phyloP scores from a whole-genome alignment of 768 basidiomycete species.

The Suillus placidus region DNA sequence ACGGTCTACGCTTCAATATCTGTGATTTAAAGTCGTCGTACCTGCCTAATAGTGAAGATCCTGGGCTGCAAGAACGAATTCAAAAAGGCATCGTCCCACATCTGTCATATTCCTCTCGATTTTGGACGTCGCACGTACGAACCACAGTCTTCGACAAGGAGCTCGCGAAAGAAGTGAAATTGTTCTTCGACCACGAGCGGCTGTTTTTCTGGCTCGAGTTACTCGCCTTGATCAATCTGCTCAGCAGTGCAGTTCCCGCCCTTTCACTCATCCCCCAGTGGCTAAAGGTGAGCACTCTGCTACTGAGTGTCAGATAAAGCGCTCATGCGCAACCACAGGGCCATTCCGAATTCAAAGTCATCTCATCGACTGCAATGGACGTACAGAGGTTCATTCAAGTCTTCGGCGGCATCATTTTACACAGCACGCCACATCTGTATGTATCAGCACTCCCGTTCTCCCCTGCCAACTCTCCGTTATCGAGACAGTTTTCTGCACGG shows the following conservation, averaged over 20 bases:
- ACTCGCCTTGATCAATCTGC: background rate
- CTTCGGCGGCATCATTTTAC: constrained; percentile 17
- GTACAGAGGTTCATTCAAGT: constrained; percentile 14
- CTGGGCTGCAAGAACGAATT: background rate
- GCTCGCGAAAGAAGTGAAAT: background rate
- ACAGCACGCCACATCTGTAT: constrained; percentile 28
- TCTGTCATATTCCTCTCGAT: constrained; percentile 16
- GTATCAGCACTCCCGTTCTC: constrained; percentile 27
- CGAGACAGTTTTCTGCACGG: background rate
- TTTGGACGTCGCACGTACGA: constrained; percentile 14
- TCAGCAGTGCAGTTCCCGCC: background rate
- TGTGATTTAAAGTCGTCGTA: constrained; percentile 35
- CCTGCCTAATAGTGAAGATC: constrained; percentile 29
- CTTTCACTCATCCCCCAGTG: background rate
- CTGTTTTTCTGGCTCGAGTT: background rate
- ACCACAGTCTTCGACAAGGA: background rate
- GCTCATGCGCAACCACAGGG: background rate
- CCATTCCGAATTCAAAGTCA: background rate
- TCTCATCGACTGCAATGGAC: constrained; percentile 12
- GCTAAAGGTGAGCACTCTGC: background rate
- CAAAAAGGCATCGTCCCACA: background rate
- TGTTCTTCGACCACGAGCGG: background rate
- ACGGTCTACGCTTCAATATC: constrained; percentile 38
- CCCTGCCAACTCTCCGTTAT: constrained; percentile 31
- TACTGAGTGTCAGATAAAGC: background rate